Evolutionary conservation across 352 stramenopile species (phyloP).

Genomic region (Thalassiosira exigua): DNA sequence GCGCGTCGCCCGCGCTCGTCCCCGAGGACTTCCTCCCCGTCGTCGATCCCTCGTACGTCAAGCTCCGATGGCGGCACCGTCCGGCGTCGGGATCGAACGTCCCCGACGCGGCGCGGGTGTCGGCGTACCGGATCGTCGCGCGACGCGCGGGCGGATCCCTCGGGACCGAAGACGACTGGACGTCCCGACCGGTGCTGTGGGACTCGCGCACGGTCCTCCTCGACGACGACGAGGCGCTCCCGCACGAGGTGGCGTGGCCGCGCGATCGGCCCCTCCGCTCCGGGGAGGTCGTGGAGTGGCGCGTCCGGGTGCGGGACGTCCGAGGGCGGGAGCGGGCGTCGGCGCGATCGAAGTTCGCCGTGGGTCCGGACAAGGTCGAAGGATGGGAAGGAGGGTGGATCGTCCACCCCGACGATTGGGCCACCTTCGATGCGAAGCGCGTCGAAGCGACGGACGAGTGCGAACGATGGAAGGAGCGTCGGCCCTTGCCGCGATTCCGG

Average conservation of each 20-base stretch:
- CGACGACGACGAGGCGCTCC: slow-evolving; percentile 19
- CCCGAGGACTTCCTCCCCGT: slow-evolving; percentile 51
- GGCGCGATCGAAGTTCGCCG: slow-evolving; percentile 51
- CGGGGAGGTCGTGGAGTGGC: neutral
- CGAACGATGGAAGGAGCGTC: slow-evolving; percentile 52
- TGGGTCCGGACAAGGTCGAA: slow-evolving; percentile 33
- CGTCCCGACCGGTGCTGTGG: slow-evolving; percentile 23
- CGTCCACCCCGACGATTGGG: slow-evolving; percentile 48
- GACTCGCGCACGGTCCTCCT: slow-evolving; percentile 40
- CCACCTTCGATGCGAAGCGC: slow-evolving; percentile 21
- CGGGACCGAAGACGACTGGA: slow-evolving; percentile 3
- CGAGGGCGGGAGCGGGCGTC: slow-evolving; percentile 1
- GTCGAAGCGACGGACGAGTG: slow-evolving; percentile 30
- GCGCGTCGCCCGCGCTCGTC: too few relatives aligned
- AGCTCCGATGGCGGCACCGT: slow-evolving; percentile 48
- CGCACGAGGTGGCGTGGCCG: slow-evolving; percentile 36
- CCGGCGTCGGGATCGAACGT: neutral
- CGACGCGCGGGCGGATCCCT: slow-evolving; percentile 10
- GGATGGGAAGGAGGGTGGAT: slow-evolving; percentile 55
- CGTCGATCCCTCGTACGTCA: slow-evolving; percentile 33
- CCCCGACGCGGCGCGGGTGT: slow-evolving; percentile 5
- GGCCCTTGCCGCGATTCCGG: slow-evolving; percentile 51
- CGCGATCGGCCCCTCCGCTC: slow-evolving; percentile 21
- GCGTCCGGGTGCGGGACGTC: too few relatives aligned
- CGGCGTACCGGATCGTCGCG: slow-evolving; percentile 46